These are phyloP conservation scores for Henckelia pumila DNA, from an alignment of 257 asterid genomes.

Conservation along the genomic window DNA sequence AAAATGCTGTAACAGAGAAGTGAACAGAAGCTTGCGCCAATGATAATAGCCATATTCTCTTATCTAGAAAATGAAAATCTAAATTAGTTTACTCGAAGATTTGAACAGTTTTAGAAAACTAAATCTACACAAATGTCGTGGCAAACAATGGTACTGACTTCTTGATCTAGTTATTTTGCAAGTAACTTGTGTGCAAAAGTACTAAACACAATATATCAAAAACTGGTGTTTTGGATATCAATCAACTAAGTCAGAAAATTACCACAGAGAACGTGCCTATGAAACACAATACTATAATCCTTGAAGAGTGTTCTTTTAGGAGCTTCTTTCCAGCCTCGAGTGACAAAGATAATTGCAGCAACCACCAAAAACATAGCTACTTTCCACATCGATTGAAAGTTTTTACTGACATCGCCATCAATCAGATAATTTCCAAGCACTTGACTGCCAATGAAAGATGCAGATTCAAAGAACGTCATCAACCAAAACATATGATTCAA, in stretches of 20 bases:
- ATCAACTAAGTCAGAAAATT: conserved; percentile 23
- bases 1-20: conserved; percentile 66
- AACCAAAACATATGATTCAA: conserved; percentile 93
- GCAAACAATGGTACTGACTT: background rate
- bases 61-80: conserved; percentile 46
- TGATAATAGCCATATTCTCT: conserved; percentile 72
- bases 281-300: conserved; percentile 56
- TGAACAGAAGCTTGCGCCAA: conserved; percentile 70
- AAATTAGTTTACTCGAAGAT: conserved; percentile 5
- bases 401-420: conserved; percentile 42
- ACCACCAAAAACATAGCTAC: conserved; percentile 50
- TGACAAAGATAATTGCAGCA: conserved; percentile 41
- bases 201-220: background rate
- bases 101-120: conserved; percentile 8
- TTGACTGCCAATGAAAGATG: conserved; percentile 69
- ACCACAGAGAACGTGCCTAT: conserved; percentile 53
- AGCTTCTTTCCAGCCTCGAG: conserved; percentile 61
- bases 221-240: background rate
- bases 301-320: conserved; percentile 36
- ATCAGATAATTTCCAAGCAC: conserved; percentile 65
- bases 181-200: background rate
- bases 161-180: background rate
- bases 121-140: background rate
- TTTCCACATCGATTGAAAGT: conserved; percentile 41
- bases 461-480: conserved; percentile 74